A percentile compares a stretch with the other conserved stretches of the same genome.
phyloP scores from a whole-genome alignment of 202 grass and related monocot genomes.

The Schoenoplectus triqueter region DNA sequence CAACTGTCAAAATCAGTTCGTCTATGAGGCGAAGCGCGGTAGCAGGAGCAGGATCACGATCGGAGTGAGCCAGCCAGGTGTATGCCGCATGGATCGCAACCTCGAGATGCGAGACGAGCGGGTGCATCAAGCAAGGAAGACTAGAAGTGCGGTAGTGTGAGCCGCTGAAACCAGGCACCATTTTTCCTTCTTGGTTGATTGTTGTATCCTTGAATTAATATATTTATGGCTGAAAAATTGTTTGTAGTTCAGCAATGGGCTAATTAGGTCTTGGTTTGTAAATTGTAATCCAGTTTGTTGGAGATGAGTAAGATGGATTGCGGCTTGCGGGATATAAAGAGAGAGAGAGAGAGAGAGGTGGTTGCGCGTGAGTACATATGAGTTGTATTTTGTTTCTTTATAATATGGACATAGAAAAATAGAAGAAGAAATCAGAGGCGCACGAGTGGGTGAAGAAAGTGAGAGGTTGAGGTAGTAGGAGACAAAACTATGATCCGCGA shows the following conservation, averaged over 20 bases:
- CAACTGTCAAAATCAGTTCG: conserved; percentile 38
- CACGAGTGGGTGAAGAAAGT: conserved; percentile 34
- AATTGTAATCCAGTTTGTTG: background rate
- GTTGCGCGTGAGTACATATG: background rate
- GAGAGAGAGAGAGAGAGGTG: background rate
- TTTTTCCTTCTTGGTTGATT: background rate
- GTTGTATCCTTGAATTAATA: background rate
- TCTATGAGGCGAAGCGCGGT: conserved; percentile 44
- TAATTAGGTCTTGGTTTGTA: background rate
- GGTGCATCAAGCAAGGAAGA: conserved; percentile 54
- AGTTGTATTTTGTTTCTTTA: background rate
- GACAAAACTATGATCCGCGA: conserved; percentile 37
- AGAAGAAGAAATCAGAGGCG: conserved; percentile 16
- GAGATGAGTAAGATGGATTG: conserved; percentile 2
- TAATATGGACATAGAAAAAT: background rate
- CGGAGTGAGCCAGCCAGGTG: conserved; percentile 38
- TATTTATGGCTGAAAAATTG: background rate
- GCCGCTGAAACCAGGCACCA: conserved; percentile 28
- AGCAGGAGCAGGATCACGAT: background rate
- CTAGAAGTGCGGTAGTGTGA: conserved; percentile 64
- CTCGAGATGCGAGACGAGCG: conserved; percentile 45
- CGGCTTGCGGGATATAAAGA: conserved; percentile 13
- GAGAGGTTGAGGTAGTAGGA: conserved; percentile 17
- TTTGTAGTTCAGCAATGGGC: background rate
- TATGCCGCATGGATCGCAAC: conserved; percentile 40